Base-by-base conservation (phyloP, 2,329 filamentous ascomycete genomes). In the Amesomyces nigricolor region DNA sequence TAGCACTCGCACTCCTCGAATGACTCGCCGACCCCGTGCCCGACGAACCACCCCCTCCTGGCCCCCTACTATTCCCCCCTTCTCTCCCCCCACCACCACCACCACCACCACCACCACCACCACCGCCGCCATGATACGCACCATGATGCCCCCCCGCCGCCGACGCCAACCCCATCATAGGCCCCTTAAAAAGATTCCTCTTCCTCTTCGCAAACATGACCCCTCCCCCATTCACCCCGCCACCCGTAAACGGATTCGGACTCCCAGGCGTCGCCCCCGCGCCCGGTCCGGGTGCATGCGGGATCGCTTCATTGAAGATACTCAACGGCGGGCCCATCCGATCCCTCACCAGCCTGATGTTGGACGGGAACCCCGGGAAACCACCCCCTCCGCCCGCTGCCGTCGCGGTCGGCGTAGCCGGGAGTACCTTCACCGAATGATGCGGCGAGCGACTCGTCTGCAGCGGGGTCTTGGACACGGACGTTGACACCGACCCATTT, bases 341-440 rank as follows among this genome's bases (percentile, higher is more conserved):
- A 47, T 66, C 84, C 30, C 91, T 83, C 1, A 92, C 89, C 11
- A 96, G 77, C 2, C 92, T 86, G 57, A 96, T 88, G 62, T 91
- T 95, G 50, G 85, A 88, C 0, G 92, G 91, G 65, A 97, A 95
- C 1, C 43, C 47, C 6, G 47, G 35, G 7, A 55, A 55, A 0
- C 14, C 75, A 14, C 78, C 76, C 2, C 6, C 17, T 19, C 17
- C 22, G 2, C 22, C 22, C 22, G 22, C 22, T 26, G 22, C 22
- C 2, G 22, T 26, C 22, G 80, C 74, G 0, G 87, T 91, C 0
- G 92, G 92, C 0, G 91, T 96, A 0, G 89, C 89, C 1, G 94
- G 92, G 2, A 97, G 82, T n/a, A 97, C 88, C 72, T 97, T 97
- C 64, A 97, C 87, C 0, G 89, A 95, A 62, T 89, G 83, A 68